Percentiles rank a stretch among this genome's conserved stretches.
These are phyloP conservation scores for Phytophthora cactorum DNA, from an alignment of 352 stramenopile genomes.

Conservation along the genomic window DNA sequence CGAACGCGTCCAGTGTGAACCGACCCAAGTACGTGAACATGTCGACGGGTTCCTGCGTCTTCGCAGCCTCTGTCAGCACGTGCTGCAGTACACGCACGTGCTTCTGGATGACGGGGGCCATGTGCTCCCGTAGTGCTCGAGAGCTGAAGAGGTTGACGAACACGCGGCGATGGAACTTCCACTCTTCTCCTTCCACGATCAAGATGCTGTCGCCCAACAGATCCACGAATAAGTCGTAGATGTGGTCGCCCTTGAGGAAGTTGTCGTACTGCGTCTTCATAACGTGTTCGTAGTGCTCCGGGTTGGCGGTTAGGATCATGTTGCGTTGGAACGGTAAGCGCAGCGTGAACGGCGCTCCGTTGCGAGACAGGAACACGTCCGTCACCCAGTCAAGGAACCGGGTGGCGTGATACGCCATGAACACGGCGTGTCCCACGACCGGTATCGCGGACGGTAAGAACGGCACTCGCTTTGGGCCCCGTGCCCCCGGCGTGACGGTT, in stretches of 20 bases:
- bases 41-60: slow-evolving; percentile 19
- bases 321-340: slow-evolving; percentile 33
- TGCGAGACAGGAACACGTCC: slow-evolving; percentile 26
- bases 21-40: slow-evolving; percentile 27
- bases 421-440: slow-evolving; percentile 38
- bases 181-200: slow-evolving; percentile 60
- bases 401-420: slow-evolving; percentile 30
- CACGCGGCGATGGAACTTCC: slow-evolving; percentile 77
- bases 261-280: slow-evolving; percentile 72
- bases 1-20: slow-evolving; percentile 46
- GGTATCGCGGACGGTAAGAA: slow-evolving; percentile 41
- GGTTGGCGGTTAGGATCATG: slow-evolving; percentile 38
- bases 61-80: slow-evolving; percentile 13
- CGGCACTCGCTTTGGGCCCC: slow-evolving; percentile 14
- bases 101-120: slow-evolving; percentile 51
- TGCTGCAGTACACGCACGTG: slow-evolving; percentile 45
- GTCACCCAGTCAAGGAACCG: slow-evolving; percentile 43
- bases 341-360: slow-evolving; percentile 30
- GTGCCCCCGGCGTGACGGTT: slow-evolving; percentile 29
- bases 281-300: slow-evolving; percentile 56
- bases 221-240: slow-evolving; percentile 50
- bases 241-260: slow-evolving; percentile 71
- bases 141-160: slow-evolving; percentile 90
- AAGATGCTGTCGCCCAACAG: slow-evolving; percentile 83
- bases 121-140: slow-evolving; percentile 49